These are phyloP conservation scores for Chlorella sp. DNA, from an alignment of 139 green algal genomes.

Conservation along the genomic window DNA sequence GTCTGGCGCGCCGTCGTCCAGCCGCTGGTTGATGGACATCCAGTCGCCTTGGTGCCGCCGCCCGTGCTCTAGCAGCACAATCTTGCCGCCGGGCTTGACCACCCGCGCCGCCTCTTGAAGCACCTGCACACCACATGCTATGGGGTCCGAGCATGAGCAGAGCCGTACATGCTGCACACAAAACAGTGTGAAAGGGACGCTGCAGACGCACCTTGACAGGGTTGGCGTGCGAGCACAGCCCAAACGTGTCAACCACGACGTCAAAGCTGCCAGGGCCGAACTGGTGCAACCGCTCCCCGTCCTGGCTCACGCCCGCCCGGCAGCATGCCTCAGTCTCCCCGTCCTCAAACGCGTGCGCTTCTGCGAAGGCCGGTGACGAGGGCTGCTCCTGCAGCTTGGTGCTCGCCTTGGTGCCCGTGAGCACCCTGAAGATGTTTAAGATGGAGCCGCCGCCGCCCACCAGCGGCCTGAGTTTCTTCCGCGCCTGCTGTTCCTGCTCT, in stretches of 20 bases:
- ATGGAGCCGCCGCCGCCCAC: too few relatives aligned
- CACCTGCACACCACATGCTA: slow-evolving; percentile 17
- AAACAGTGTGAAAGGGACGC: too few relatives aligned
- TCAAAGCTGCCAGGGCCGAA: slow-evolving; percentile 57
- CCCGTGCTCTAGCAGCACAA: slow-evolving; percentile 35
- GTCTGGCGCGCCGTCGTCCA: slow-evolving; percentile 16
- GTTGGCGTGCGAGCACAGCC: slow-evolving; percentile 34
- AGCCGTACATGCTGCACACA: too few relatives aligned
- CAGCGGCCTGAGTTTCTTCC: background rate
- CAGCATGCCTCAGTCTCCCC: background rate
- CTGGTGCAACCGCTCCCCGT: background rate
- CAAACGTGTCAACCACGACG: slow-evolving; percentile 60
- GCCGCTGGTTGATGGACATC: slow-evolving; percentile 26
- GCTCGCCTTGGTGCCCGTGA: background rate
- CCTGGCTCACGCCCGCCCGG: background rate
- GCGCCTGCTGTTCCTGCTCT: too few relatives aligned
- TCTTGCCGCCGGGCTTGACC: slow-evolving; percentile 25
- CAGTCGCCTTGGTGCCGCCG: slow-evolving; percentile 17
- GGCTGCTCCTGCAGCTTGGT: background rate
- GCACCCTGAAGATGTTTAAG: background rate
- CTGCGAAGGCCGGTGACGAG: background rate
- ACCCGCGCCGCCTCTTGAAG: slow-evolving; percentile 25
- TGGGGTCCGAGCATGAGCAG: too few relatives aligned
- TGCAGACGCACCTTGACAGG: slow-evolving; percentile 23
- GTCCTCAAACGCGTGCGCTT: background rate